Base-by-base conservation (phyloP, 1,139 yeast species). In the Blastobotrys proliferans region DNA sequence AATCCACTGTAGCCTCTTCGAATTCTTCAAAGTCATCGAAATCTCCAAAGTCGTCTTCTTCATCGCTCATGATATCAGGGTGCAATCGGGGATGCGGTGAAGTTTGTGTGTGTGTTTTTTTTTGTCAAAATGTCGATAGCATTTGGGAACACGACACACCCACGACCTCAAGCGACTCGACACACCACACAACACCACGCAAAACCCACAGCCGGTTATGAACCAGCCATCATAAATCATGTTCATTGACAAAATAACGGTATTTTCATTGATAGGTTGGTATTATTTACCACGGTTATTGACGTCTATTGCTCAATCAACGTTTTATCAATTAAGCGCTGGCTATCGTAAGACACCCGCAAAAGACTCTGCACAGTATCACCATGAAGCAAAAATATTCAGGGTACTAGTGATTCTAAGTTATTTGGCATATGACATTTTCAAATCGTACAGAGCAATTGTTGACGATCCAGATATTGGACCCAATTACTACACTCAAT, bases 21-120 rank as follows among this genome's bases (percentile, higher is more conserved):
- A 13, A 32, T 18, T 45, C 50, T 14, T 48, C 51, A 37, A 45
- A 49, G 20, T 51, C 54, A 34, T 46, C 54, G 31, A 56, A 55
- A 6, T 55, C 62, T 31, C 54, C 63, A 40, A 51, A 52, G 11
- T 52, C 61, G 28, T 51, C 52, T 8, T 40, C 52, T 14, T 40
- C 52, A 10, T 37, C 35, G 25, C 13, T 5, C 5, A 4, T 6
- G 13, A 14, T n/a, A n/a, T n/a, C n/a, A n/a, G n/a, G n/a, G n/a
- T n/a, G n/a, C n/a, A n/a, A n/a, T n/a, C n/a, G n/a, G n/a, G n/a
- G n/a, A n/a, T n/a, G n/a, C n/a, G n/a, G n/a, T n/a, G n/a, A n/a
- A n/a, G n/a, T n/a, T n/a, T n/a, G n/a, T n/a, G n/a, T n/a, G n/a
- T n/a, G n/a, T n/a, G n/a, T n/a, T n/a, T n/a, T n/a, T n/a, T n/a